Conservation (phyloP, 192 early-diverging fungal species). For the Umbelopsis sp. region DNA sequence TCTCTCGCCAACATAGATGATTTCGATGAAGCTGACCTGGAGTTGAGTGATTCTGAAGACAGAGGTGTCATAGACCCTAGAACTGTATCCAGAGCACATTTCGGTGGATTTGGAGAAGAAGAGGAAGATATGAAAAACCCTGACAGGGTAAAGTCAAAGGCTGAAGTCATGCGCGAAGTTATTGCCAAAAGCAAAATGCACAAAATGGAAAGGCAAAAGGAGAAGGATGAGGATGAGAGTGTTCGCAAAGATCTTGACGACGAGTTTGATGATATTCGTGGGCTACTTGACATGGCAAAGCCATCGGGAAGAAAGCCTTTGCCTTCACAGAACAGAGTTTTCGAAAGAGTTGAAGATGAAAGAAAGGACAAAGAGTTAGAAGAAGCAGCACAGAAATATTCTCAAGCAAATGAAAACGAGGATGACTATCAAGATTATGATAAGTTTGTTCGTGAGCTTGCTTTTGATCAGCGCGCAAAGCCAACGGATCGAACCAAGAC, state of each 20-base stretch:
- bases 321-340: conserved; percentile 44
- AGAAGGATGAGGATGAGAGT: conserved; percentile 85
- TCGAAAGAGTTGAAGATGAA: conserved; percentile 34
- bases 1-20: conserved; percentile 84
- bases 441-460: conserved; percentile 77
- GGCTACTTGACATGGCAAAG: conserved; percentile 60
- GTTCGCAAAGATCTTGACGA: conserved; percentile 85
- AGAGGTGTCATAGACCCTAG: conserved; percentile 64
- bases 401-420: conserved; percentile 31
- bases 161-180: conserved; percentile 96
- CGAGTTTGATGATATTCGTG: conserved; percentile 83
- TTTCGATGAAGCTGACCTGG: conserved; percentile 72
- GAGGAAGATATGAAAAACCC: conserved; percentile 32
- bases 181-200: conserved; percentile 97
- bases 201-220: conserved; percentile 89
- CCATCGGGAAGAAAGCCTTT: conserved; percentile 42
- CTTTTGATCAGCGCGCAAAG: conserved; percentile 79
- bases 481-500: conserved; percentile 93
- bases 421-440: conserved; percentile 79
- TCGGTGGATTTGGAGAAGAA: conserved; percentile 83
- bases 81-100: conserved; percentile 77
- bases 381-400: conserved; percentile 31
- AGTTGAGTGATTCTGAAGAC: conserved; percentile 61
- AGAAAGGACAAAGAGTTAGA: conserved; percentile 31
- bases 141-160: conserved; percentile 79